Percentiles rank a stretch among this genome's conserved stretches.
These are phyloP conservation scores for Ensete glaucum DNA, from an alignment of 176 grass and related monocot species.

Conservation along the genomic window DNA sequence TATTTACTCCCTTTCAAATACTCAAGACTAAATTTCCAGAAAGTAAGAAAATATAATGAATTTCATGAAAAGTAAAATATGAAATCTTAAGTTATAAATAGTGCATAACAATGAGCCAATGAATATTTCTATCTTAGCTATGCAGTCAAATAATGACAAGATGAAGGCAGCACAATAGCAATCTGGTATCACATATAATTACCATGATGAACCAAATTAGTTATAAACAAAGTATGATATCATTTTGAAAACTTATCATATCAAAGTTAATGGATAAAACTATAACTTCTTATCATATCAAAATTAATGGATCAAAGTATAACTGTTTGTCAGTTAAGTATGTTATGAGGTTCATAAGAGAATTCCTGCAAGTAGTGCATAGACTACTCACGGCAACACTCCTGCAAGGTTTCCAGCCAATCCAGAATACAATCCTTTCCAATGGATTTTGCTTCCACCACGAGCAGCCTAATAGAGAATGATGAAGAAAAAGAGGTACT, in stretches of 20 bases:
- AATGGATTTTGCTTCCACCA: constrained; percentile 24
- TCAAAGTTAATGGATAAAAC: not conserved
- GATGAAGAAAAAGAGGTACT: not conserved
- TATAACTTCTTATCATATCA: not conserved
- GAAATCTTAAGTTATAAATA: too few species aligned
- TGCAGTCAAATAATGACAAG: not conserved
- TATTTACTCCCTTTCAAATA: not conserved
- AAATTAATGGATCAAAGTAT: not conserved
- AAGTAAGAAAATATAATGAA: not conserved
- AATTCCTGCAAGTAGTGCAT: not conserved
- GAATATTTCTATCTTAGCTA: not conserved
- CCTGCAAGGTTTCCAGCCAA: constrained; percentile 31
- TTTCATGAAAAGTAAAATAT: not conserved
- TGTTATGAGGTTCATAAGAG: not conserved
- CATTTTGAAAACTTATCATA: not conserved
- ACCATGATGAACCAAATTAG: not conserved
- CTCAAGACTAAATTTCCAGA: not conserved
- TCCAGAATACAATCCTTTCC: constrained; percentile 26
- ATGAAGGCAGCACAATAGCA: not conserved
- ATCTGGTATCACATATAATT: not conserved
- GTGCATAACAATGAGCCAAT: not conserved
- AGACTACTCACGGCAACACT: constrained; percentile 22
- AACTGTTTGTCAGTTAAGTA: not conserved
- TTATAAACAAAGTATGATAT: not conserved
- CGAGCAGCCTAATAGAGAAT: constrained; percentile 15